phyloP scores from a whole-genome alignment of 23 red algal genomes.

The Cyanidium caldarium region DNA sequence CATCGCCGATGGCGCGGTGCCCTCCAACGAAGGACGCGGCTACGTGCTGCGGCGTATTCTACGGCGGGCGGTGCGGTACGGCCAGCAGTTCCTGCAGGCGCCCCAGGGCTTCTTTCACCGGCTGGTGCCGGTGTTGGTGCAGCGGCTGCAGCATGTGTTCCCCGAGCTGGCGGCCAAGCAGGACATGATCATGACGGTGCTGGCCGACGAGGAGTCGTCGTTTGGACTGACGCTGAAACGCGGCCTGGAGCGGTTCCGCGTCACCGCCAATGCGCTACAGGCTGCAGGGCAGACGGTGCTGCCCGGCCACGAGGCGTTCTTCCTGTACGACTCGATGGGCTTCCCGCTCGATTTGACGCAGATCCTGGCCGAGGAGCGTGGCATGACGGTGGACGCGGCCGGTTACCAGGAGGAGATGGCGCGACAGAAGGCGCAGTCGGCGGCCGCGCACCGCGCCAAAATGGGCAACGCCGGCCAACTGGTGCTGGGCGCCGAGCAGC shows the following conservation, averaged over 20 bases:
- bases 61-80: slow-evolving; percentile 83
- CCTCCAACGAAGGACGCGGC: slow-evolving; percentile 77
- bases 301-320: slow-evolving; percentile 81
- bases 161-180: slow-evolving; percentile 63
- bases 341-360: slow-evolving; percentile 95
- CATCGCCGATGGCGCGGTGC: slow-evolving; percentile 89
- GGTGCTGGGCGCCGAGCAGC: slow-evolving; percentile 73
- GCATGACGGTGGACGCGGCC: slow-evolving; percentile 58
- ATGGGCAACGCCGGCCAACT: slow-evolving; percentile 18
- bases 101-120: slow-evolving; percentile 42
- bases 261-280: slow-evolving; percentile 29
- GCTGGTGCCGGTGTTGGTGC: slow-evolving; percentile 43
- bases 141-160: slow-evolving; percentile 39
- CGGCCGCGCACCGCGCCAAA: slow-evolving; percentile 18
- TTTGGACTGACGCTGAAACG: slow-evolving; percentile 63
- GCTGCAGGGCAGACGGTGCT: slow-evolving; percentile 23
- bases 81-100: slow-evolving; percentile 68
- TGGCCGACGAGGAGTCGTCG: slow-evolving; percentile 68
- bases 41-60: slow-evolving; percentile 92
- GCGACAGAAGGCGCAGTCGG: slow-evolving; percentile 45
- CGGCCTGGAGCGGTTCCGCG: slow-evolving; percentile 41
- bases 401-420: slow-evolving; percentile 52
- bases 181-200: slow-evolving; percentile 39
- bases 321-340: slow-evolving; percentile 99
- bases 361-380: slow-evolving; percentile 74